These are phyloP conservation scores for Trichoderma harzianum DNA, from an alignment of 2,329 filamentous ascomycete species.

Conservation along the genomic window DNA sequence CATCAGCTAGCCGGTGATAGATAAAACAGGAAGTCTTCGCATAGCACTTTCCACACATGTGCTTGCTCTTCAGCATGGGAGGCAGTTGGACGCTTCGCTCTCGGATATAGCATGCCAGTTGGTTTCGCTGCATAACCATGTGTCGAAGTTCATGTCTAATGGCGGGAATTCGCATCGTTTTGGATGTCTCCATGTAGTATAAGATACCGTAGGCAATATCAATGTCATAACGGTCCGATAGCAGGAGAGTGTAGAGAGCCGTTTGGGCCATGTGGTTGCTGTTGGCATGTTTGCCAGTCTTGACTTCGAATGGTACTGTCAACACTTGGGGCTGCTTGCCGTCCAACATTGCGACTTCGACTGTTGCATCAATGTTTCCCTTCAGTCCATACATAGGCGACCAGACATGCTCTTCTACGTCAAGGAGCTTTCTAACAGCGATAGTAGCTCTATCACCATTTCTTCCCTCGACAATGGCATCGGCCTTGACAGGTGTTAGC, in stretches of 20 bases:
- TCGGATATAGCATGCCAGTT: conserved; percentile 79
- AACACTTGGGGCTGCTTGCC: conserved; percentile 63
- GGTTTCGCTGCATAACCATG: conserved; percentile 95
- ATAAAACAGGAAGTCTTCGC: conserved; percentile 88
- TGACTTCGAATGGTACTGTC: conserved; percentile 91
- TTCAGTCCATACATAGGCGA: conserved; percentile 97
- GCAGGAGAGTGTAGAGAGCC: conserved; percentile 83
- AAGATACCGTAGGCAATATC: conserved; percentile 86
- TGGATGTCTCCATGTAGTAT: conserved; percentile 91
- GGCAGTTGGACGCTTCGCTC: conserved; percentile 77
- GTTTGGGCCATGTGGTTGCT: conserved; percentile 88
- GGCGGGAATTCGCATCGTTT: conserved; percentile 79
- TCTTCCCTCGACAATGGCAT: conserved; percentile 74
- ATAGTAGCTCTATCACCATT: conserved; percentile 73
- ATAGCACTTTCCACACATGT: conserved; percentile 83
- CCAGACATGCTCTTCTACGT: conserved; percentile 98
- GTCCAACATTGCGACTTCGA: conserved; percentile 80
- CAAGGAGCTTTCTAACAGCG: conserved; percentile 88
- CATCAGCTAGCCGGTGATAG: conserved; percentile 86
- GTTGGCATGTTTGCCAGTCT: conserved; percentile 83
- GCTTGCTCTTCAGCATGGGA: conserved; percentile 77
- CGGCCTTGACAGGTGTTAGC: conserved; percentile 41
- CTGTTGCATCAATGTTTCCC: conserved; percentile 95
- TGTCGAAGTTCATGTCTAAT: conserved; percentile 85
- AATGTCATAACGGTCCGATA: conserved; percentile 93